A percentile compares a stretch with the other conserved stretches of the same genome.
These are phyloP conservation scores for Botrytis fabae DNA, from an alignment of 2,329 filamentous ascomycete species.

Conservation along the genomic window DNA sequence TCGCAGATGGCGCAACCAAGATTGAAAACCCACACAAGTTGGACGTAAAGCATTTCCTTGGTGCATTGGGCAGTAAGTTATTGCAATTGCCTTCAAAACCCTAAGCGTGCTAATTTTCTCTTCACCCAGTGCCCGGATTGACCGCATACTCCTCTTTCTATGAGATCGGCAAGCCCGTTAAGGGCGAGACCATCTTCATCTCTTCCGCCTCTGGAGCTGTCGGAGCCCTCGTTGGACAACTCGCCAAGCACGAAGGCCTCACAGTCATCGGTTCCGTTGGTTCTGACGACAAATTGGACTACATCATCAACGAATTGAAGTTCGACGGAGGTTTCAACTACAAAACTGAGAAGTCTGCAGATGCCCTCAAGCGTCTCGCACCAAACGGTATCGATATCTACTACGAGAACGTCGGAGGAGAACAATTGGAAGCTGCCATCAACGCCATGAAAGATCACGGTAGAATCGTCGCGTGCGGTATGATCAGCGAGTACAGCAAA, in stretches of 20 bases:
- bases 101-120: not conserved
- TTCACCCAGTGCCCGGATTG: constrained; percentile 60
- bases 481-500: constrained; percentile 70
- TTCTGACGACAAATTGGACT: constrained; percentile 73
- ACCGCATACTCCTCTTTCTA: constrained; percentile 75
- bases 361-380: constrained; percentile 65
- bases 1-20: constrained; percentile 48
- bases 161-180: constrained; percentile 72
- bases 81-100: not conserved
- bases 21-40: constrained; percentile 70
- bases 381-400: constrained; percentile 77
- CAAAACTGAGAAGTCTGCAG: constrained; percentile 68
- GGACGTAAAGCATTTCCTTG: constrained; percentile 68
- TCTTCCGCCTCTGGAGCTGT: constrained; percentile 74
- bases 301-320: constrained; percentile 68
- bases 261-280: constrained; percentile 74
- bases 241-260: constrained; percentile 75
- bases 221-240: constrained; percentile 73
- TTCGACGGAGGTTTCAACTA: constrained; percentile 80
- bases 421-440: constrained; percentile 69
- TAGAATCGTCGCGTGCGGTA: constrained; percentile 61
- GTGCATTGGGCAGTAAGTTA: constrained; percentile 61
- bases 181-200: constrained; percentile 77
- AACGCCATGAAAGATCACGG: constrained; percentile 62
- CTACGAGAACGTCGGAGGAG: constrained; percentile 78